Conservation (phyloP, 305 asterid species). For the Rubia occidens region DNA sequence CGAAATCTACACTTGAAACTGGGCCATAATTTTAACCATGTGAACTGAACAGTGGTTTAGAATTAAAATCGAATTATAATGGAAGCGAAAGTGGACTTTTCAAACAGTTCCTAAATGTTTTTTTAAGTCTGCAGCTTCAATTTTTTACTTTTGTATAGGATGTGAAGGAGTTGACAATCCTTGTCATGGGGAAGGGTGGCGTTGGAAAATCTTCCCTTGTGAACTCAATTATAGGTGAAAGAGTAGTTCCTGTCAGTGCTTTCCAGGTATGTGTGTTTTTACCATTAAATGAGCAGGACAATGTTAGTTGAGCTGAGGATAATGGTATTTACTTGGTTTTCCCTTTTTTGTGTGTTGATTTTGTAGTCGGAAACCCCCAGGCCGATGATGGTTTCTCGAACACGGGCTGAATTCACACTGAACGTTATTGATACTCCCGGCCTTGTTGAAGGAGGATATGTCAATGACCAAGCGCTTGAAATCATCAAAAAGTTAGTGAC, state of each 20-base stretch:
- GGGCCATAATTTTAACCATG: background rate
- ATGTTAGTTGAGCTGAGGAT: background rate
- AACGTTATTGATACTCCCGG: constrained; percentile 87
- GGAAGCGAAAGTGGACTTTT: background rate
- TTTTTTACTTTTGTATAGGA: constrained; percentile 33
- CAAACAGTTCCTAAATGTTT: background rate
- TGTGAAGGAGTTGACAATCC: constrained; percentile 65
- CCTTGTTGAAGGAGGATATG: constrained; percentile 86
- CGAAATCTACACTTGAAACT: background rate
- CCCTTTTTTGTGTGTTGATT: background rate
- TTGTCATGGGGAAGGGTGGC: constrained; percentile 96
- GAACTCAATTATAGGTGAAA: constrained; percentile 80
- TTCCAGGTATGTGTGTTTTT: constrained; percentile 55
- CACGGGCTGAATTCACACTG: constrained; percentile 63
- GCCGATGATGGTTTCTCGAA: constrained; percentile 80
- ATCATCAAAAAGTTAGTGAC: constrained; percentile 74
- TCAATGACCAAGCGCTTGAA: constrained; percentile 66
- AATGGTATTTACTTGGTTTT: background rate
- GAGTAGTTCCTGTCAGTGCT: constrained; percentile 83
- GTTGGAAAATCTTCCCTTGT: constrained; percentile 93
- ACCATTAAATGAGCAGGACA: constrained; percentile 6
- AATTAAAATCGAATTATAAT: no score
- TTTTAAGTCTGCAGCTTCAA: background rate
- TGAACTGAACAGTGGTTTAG: background rate
- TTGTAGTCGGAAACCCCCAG: constrained; percentile 76